Conservation (phyloP, 106 monocot genomes). For the Dioscorea zingiberensis region DNA sequence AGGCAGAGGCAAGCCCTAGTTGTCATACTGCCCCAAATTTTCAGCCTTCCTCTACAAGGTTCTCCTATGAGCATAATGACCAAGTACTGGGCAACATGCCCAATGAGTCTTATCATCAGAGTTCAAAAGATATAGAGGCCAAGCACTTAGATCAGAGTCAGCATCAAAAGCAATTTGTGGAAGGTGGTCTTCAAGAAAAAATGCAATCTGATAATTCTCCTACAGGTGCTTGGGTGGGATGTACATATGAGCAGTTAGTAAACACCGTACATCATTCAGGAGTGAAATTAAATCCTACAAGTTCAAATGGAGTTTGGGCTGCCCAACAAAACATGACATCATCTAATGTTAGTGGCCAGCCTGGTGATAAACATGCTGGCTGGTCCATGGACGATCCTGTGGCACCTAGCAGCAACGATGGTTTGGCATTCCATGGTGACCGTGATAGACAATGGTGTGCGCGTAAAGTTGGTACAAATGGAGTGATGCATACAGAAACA, state of each 20-base stretch:
- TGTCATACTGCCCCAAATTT: slow-evolving; percentile 14
- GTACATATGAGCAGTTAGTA: slow-evolving; percentile 19
- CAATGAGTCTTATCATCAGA: slow-evolving; percentile 22
- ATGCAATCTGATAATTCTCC: slow-evolving; percentile 16
- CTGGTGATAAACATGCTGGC: slow-evolving; percentile 23
- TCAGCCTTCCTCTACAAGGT: slow-evolving; percentile 30
- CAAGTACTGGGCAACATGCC: slow-evolving; percentile 17
- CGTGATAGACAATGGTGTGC: slow-evolving; percentile 17
- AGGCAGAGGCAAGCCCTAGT: slow-evolving; percentile 22
- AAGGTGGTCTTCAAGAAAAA: slow-evolving; percentile 17
- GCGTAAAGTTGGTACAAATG: slow-evolving; percentile 6
- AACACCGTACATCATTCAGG: slow-evolving; percentile 21
- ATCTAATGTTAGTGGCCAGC: slow-evolving; percentile 22
- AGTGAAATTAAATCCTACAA: slow-evolving; percentile 18
- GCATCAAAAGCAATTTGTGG: slow-evolving; percentile 21
- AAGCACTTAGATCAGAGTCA: slow-evolving; percentile 10
- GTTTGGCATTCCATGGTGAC: slow-evolving; percentile 6
- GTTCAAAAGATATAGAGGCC: slow-evolving; percentile 11
- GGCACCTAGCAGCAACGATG: slow-evolving; percentile 8
- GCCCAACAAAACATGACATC: slow-evolving; percentile 37
- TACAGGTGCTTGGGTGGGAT: slow-evolving; percentile 31
- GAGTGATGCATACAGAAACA: slow-evolving; percentile 11
- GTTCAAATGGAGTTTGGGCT: slow-evolving; percentile 32
- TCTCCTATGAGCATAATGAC: slow-evolving; percentile 23
- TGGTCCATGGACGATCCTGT: slow-evolving; percentile 26